Evolutionary conservation across 345 rosid species (phyloP).

Genomic region (Noccaea caerulescens): DNA sequence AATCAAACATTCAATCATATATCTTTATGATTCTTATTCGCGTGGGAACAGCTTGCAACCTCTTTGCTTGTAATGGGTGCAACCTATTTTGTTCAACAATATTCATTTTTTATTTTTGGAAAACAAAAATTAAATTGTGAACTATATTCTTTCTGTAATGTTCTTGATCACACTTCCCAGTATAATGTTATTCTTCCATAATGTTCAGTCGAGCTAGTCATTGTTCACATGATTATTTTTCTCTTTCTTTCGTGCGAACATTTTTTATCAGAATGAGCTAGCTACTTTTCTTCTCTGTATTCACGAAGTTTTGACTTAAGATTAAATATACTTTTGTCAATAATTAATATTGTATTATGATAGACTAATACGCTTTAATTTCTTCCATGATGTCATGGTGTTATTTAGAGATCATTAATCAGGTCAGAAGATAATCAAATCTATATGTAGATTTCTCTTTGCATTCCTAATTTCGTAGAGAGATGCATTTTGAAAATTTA

Average conservation of each 20-base stretch:
- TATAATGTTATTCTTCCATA: slow-evolving; percentile 2
- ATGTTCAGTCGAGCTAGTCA: slow-evolving; percentile 9
- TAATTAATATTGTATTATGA: background rate
- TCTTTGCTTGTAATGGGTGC: slow-evolving; percentile 31
- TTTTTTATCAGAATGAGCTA: slow-evolving; percentile 8
- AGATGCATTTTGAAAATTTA: no score
- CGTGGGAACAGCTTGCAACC: slow-evolving; percentile 21
- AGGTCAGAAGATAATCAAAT: no score
- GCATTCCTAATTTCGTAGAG: no score
- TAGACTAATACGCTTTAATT: no score
- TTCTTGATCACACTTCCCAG: slow-evolving; percentile 4
- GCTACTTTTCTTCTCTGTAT: background rate
- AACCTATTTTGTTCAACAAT: slow-evolving; percentile 22
- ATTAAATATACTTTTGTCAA: background rate
- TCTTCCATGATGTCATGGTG: no score
- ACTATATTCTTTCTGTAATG: slow-evolving; percentile 3
- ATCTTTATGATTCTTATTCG: slow-evolving; percentile 13
- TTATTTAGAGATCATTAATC: no score
- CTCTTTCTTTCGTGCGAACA: slow-evolving; percentile 26
- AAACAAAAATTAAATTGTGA: background rate
- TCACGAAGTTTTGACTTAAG: slow-evolving; percentile 2
- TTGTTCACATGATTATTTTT: slow-evolving; percentile 22
- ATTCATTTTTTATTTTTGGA: background rate
- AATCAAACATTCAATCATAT: slow-evolving; percentile 26
- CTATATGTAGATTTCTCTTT: no score